Base-by-base conservation (phyloP, 768 basidiomycete genomes). In the Russula sp. region DNA sequence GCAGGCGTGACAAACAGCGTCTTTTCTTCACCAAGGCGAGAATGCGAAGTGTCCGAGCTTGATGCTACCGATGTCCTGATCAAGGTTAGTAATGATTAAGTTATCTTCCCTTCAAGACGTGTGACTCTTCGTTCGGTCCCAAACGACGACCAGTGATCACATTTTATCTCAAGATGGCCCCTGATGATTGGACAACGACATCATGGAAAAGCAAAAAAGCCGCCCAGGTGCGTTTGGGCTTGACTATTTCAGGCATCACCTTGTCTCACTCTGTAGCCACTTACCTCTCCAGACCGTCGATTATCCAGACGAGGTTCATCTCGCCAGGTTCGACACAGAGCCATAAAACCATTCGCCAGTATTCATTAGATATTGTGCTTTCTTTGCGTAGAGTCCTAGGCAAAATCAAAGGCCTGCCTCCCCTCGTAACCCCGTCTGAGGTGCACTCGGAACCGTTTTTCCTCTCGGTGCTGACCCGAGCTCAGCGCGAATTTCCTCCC, bases 391-490 rank as follows among this genome's bases (percentile, higher is more conserved):
- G 90, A 62, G 89, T 94, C 5, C 78, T 96, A n/a, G 74, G 76
- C 13, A 94, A 94, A 76, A 82, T 98, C 49, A 75, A 77, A 39
- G 79, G 78, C 7, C 77, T 99, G 4, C 97, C 97, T 6, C 96
- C 95, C 22, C 77, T 99, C 4, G 97, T 98, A 4, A 91, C 94
- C 0, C 88, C 94, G 0, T 86, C 89, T 51, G 97, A 99, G 84
- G 95, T 95, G 53, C 57, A 80, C 69, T 13, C 1, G 2, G 13
- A 10, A 7, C 11, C 4, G 3, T 4, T 13, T 13, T 20, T 39
- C n/a, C 48, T 49, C 22, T 39, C n/a, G 1, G 8, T 18, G n/a
- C 34, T 27, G 16, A 39, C 31, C 45, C 64, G 27, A 55, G 40
- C 10, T 37, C 20, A 20, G 20, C 14, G 47, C 42, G 35, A 61